Percentiles rank a stretch among this genome's conserved stretches.
Evolutionary conservation across 495 filamentous ascomycete genomes (phyloP).

Genomic region (Penicillium egyptiacum): DNA sequence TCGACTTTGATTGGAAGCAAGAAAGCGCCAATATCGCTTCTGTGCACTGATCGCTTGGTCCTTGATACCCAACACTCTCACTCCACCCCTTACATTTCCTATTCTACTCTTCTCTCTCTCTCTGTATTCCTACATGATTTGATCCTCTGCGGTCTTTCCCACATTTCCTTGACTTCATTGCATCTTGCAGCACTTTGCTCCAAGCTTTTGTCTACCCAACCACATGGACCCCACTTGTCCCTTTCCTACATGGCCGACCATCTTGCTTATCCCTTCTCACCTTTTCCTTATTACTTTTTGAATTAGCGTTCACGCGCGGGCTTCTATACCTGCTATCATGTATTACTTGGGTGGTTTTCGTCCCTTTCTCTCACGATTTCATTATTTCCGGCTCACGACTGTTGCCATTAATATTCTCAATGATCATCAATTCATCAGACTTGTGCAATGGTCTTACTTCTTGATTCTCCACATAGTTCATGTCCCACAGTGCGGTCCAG

Average conservation of each 20-base stretch:
- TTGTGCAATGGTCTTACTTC: neutral
- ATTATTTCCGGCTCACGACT: neutral
- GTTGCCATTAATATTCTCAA: conserved; percentile 3
- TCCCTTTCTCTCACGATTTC: neutral
- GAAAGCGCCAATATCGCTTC: conserved; percentile 35
- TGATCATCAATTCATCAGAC: conserved; percentile 2
- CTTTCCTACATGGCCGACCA: conserved; percentile 12
- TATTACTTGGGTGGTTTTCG: neutral
- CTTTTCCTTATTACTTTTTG: neutral
- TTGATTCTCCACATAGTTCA: neutral
- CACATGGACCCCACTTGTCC: conserved; percentile 14
- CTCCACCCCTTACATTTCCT: conserved; percentile 8
- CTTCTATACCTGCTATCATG: conserved; percentile 4
- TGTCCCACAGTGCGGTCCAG: neutral
- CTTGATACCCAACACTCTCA: conserved; percentile 1
- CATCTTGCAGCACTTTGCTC: neutral
- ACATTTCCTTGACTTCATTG: conserved; percentile 1
- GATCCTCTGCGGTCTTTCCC: neutral
- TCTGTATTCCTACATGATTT: conserved; percentile 1
- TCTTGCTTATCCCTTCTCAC: conserved; percentile 11
- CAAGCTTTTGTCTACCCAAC: neutral
- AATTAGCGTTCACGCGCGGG: conserved; percentile 8
- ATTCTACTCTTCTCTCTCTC: neutral
- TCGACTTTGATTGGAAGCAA: conserved; percentile 42
- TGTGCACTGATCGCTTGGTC: conserved; percentile 33